phyloP scores from a whole-genome alignment of 2,329 filamentous ascomycete genomes.

The Trichoderma koningiopsis region DNA sequence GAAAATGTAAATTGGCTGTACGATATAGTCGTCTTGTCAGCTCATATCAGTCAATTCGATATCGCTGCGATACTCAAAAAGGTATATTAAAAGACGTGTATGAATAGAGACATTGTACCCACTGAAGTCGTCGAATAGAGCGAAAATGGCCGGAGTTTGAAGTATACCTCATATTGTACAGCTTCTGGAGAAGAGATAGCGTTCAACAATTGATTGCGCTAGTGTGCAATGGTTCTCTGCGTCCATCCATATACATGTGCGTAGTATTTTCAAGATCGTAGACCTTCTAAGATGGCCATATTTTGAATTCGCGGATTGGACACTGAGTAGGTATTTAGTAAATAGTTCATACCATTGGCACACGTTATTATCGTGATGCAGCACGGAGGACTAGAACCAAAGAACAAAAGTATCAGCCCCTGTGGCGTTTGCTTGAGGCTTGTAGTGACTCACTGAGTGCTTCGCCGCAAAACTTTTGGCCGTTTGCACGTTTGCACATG shows the following conservation, averaged over 20 bases:
- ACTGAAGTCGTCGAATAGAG: neutral
- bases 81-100: neutral
- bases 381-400: neutral
- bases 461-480: neutral
- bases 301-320: neutral
- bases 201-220: neutral
- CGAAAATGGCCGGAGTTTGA: neutral
- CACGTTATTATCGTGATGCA: neutral
- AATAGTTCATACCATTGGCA: neutral
- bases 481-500: neutral
- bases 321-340: neutral
- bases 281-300: neutral
- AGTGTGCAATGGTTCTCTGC: neutral
- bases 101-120: neutral
- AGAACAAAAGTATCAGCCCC: no score
- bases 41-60: neutral
- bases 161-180: no score
- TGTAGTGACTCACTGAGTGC: neutral
- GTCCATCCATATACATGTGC: neutral
- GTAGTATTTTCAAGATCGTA: neutral
- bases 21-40: constrained; percentile 9
- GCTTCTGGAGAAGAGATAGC: neutral
- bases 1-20: constrained; percentile 4
- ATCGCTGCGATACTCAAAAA: neutral
- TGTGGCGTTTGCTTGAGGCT: neutral